Evolutionary conservation across 2,329 filamentous ascomycete species (phyloP), one percentile per base, ranked within the genome.

Genomic region (Cladophialophora exuberans): DNA sequence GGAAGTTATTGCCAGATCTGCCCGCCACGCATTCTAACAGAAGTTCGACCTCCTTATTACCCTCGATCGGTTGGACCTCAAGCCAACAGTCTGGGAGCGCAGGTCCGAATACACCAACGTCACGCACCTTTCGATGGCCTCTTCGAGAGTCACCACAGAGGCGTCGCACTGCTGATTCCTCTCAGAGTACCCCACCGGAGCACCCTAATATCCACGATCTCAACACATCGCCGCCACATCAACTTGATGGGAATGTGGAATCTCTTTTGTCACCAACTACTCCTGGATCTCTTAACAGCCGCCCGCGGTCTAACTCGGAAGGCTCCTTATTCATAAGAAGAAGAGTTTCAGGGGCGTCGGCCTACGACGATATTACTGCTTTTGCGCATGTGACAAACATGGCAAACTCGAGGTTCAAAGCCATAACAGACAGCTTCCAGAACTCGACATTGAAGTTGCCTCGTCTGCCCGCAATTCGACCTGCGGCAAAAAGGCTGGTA

Each of bases 361-460:
- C 90, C 0, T 79, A 95, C 0, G 92, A 92, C 1, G 90, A 97
- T 67, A 89, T 93, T 64, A 83, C 84, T 33, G 82, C 86, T 39
- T 97, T 94, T 70, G 83, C 88, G 45, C 79, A 94, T 70, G 84
- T 96, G 10, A 83, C 86, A 38, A 88, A 90, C 58, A 89, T 94
- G 76, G 87, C 93, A 62, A 97, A 97, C 66, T 90, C 88, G 63
- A 83, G 93, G 36, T 80, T 94, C 67, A 96, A 96, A 73, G 93
- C 93, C 3, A 89, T 97, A 69, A 88, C 86, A 67, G 92, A 97
- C 69, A 95, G 88, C 67, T 83, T 89, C 59, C 86, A 90, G 67
- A 91, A 96, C 64, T 89, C 91, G 2, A 89, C 85, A 51, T 87
- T 92, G 72, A 79, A 90, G 67, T 83, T 79, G 38, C 72, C 77